Conservation (phyloP, 129 eudicot species). For the Smallanthus sonchifolius region DNA sequence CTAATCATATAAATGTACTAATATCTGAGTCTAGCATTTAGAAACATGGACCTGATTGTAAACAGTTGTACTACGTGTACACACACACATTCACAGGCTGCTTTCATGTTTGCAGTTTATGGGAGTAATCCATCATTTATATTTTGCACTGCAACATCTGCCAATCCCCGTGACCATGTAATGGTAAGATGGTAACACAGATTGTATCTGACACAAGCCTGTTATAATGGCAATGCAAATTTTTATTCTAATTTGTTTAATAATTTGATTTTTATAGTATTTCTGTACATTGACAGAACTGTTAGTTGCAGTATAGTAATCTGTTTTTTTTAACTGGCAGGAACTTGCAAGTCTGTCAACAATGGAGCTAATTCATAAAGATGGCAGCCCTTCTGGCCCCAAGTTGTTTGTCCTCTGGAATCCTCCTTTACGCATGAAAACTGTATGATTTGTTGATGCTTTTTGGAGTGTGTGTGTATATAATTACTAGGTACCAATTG, state of each 20-base stretch:
- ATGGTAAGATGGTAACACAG: slow-evolving; percentile 49
- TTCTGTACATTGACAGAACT: not conserved
- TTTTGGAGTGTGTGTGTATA: not conserved
- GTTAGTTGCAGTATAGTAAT: not conserved
- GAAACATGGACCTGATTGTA: not conserved
- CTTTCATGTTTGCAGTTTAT: slow-evolving; percentile 59
- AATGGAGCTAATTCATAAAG: slow-evolving; percentile 73
- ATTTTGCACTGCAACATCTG: slow-evolving; percentile 93
- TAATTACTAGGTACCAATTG: slow-evolving; percentile 1
- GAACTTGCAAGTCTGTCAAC: slow-evolving; percentile 63
- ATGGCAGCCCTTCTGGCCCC: slow-evolving; percentile 95
- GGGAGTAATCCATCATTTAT: slow-evolving; percentile 88
- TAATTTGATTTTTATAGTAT: not conserved
- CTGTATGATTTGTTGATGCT: slow-evolving; percentile 41
- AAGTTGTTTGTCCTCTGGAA: slow-evolving; percentile 89
- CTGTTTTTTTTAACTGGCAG: slow-evolving; percentile 24
- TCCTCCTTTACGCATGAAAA: slow-evolving; percentile 71
- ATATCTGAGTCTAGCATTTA: not conserved
- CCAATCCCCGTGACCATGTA: slow-evolving; percentile 80
- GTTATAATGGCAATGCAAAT: not conserved
- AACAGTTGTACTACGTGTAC: not conserved
- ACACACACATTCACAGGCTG: slow-evolving; percentile 5
- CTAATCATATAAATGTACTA: not conserved
- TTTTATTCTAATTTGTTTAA: not conserved
- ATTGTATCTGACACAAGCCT: not conserved